Base-by-base conservation (phyloP, 2,329 filamentous ascomycete genomes). In the Phaeophleospora eucalypticola region DNA sequence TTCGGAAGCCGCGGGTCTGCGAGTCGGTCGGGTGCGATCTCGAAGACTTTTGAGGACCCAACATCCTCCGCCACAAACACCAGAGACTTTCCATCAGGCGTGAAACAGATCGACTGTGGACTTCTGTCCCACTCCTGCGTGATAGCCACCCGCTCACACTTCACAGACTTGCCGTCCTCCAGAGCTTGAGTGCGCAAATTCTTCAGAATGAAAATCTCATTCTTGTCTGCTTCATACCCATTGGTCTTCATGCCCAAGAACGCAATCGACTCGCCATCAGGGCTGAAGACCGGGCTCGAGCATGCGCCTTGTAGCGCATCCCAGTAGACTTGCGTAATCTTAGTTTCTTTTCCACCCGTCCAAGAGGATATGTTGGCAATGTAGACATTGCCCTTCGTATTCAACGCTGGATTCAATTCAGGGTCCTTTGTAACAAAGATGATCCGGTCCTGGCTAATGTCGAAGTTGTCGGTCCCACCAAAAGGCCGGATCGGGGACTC, bases 351-450 rank as follows among this genome's bases (percentile, higher is more conserved):
- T 62, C 66, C 55, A 42, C 82, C 75, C 4, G 73, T 67, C 61
- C 85, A 89, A 3, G 75, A 79, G 41, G 74, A 71, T 24, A 89
- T 71, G 0, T 82, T 78, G 3, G 86, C 77, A 38, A 84, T 80
- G 67, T 93, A 95, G 24, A 94, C 77, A 60, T 93, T 86, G 0
- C 84, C 84, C 60, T 90, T 91, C 4, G 89, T 95, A 65, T 86
- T 81, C 46, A 86, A 78, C 0, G 87, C 86, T 2, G 80, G 81
- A 58, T 86, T 81, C 19, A 89, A 67, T 9, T 79, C 71, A 0
- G 86, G 86, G 58, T 89, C 86, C 57, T 87, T 88, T 7, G 87
- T 79, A 8, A 89, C 80, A 59, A 90, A 90, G 4, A 83, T 79
- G 43, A 91, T 75, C 3, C 45, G 29, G 36, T 72, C 67, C 21